Conservation (phyloP, 495 filamentous ascomycete species). For the Penicillium arizonense region DNA sequence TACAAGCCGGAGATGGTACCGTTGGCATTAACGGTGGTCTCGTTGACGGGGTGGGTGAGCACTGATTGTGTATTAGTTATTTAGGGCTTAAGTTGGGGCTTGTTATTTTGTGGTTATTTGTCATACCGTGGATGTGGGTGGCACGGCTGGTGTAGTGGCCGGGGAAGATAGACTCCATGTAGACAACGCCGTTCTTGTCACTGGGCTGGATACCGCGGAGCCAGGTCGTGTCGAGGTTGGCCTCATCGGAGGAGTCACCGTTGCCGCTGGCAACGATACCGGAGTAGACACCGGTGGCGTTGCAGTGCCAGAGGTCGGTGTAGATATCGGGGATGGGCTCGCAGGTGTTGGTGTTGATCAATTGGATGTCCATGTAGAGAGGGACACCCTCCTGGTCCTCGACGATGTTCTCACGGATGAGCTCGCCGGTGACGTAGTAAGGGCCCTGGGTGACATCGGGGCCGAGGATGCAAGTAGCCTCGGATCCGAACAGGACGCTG, state of each 20-base stretch:
- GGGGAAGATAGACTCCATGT: conserved; percentile 52
- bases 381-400: conserved; percentile 44
- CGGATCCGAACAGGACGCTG: not conserved
- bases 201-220: conserved; percentile 51
- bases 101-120: no score
- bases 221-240: conserved; percentile 41
- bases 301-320: conserved; percentile 52
- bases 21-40: conserved; percentile 25
- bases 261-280: conserved; percentile 4
- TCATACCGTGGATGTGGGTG: conserved; percentile 33
- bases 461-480: conserved; percentile 7
- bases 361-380: conserved; percentile 49
- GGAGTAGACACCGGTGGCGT: conserved; percentile 43
- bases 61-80: conserved; percentile 6
- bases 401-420: conserved; percentile 46
- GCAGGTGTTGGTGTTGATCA: conserved; percentile 48
- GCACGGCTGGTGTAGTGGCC: conserved; percentile 50
- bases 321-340: conserved; percentile 40
- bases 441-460: conserved; percentile 12
- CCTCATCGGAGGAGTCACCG: conserved; percentile 12
- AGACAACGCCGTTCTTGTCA: conserved; percentile 45
- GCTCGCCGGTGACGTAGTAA: conserved; percentile 27
- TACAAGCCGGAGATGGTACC: conserved; percentile 30
- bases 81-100: no score
- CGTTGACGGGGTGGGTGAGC: conserved; percentile 32